Base-by-base conservation (phyloP, 73 alveolate genomes). In the Paramecium caudatum region DNA sequence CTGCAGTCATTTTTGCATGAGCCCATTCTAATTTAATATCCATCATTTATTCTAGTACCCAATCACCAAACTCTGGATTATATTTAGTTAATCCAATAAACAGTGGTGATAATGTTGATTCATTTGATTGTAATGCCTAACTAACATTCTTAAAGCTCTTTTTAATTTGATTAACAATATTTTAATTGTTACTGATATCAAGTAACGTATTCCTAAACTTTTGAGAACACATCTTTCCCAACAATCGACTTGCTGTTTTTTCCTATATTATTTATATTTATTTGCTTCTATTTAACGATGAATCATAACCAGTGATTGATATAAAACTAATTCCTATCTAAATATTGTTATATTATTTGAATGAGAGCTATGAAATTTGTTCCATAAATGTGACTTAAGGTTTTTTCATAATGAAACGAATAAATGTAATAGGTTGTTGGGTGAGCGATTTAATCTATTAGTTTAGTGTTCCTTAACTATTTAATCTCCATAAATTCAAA, bases 51-150 rank as follows among this genome's bases (percentile, higher is more conserved):
- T 49, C 47, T 15, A 86, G 46, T 32, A 86, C 61, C 93, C 93
- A 86, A 63, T 86, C 93, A 23, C 93, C 93, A 70, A 86, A 62
- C 46, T 86, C 87, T 25, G 82, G 68, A 78, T 86, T 86, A 23
- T 86, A 62, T 8, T 78, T 78, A 9, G 93, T 78, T 8, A 86
- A 49, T 34, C 90, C 93, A 12, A 86, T 62, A 65, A 86, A 86
- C 1, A 86, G 46, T 9, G 93, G 93, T n/a, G 93, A 70, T 41
- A 86, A 63, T 47, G 90, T 62, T 13, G 82, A 65, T 63, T 86
- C 93, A 86, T 86, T 70, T 27, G 47, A 49, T n/a, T 62, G 45
- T 12, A 86, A 33, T n/a, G 84, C 63, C 34, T 15, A 41, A 39
- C 82, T 41, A 25, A 86, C 55, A 39, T 62, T 78, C 15, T 61